Base-by-base conservation (phyloP, 768 basidiomycete species). In the Mycena venus region DNA sequence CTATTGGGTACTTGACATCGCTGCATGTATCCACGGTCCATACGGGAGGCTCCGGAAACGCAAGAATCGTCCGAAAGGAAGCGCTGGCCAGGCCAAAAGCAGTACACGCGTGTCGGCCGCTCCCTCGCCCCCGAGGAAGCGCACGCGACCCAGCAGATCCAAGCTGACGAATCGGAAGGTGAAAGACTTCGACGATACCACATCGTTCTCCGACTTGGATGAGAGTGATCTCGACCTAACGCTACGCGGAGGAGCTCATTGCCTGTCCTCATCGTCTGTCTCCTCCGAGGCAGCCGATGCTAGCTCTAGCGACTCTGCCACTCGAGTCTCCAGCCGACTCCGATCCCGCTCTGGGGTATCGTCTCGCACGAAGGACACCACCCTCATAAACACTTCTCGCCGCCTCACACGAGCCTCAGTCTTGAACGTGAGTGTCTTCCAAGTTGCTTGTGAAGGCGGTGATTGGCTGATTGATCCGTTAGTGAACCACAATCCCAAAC, bases 21-120 rank as follows among this genome's bases (percentile, higher is more conserved):
- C 11, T 14, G 58, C 58, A n/a, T 34, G n/a, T 3, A n/a, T 19
- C 23, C 38, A 51, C 23, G 38, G 40, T 2, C 14, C 1, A 27
- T 56, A 42, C 21, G 32, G 32, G 29, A 61, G 70, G 23, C 8
- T 19, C 3, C 70, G 70, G 11, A 71, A 71, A 36, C 70, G 70
- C 31, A 19, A 17, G 15, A n/a, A 2, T 12, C n/a, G 29, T 21
- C 27, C 25, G 9, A 49, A 31, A 36, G 27, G 15, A 15, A 60
- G 36, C 36, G 15, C 23, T 23, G 21, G 7, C 11, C 27, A 31
- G 15, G 53, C 2, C 14, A 38, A 40, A n/a, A 31, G 29, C 55
- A n/a, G n/a, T n/a, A n/a, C n/a, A n/a, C n/a, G n/a, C n/a, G n/a
- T n/a, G n/a, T n/a, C n/a, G n/a, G n/a, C n/a, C n/a, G n/a, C n/a